Percentiles rank a stretch among this genome's conserved stretches.
These are phyloP conservation scores for Backusella circina DNA, from an alignment of 192 early-diverging fungal species.

Conservation along the genomic window DNA sequence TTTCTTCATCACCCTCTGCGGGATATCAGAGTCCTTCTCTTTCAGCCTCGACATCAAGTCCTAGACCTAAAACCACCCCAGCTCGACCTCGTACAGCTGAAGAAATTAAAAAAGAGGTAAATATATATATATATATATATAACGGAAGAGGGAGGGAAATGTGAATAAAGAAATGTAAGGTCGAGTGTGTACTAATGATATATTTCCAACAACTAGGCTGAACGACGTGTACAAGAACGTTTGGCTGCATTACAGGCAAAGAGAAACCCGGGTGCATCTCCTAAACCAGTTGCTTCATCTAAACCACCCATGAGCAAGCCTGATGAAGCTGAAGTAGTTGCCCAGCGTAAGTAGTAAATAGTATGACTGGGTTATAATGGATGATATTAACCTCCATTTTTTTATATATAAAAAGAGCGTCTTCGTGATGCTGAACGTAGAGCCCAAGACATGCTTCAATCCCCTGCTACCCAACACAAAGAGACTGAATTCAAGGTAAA, in stretches of 20 bases:
- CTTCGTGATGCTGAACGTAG: constrained; percentile 30
- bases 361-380: neutral
- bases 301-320: constrained; percentile 15
- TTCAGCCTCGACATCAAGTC: neutral
- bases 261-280: constrained; percentile 6
- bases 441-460: constrained; percentile 38
- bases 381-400: neutral
- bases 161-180: neutral
- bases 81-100: constrained; percentile 29
- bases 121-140: neutral
- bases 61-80: constrained; percentile 6
- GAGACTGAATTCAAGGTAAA: constrained; percentile 29
- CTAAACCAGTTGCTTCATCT: neutral
- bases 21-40: neutral
- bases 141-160: neutral
- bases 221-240: constrained; percentile 35
- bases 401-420: constrained; percentile 21
- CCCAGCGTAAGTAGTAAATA: constrained; percentile 18
- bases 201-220: constrained; percentile 13
- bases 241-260: constrained; percentile 26
- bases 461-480: constrained; percentile 29
- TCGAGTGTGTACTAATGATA: neutral
- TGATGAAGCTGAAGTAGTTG: constrained; percentile 25
- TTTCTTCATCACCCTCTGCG: neutral
- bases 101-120: constrained; percentile 37